These are phyloP conservation scores for Vanrija sp. DNA, from an alignment of 1,284 basidiomycete genomes.

Conservation along the genomic window DNA sequence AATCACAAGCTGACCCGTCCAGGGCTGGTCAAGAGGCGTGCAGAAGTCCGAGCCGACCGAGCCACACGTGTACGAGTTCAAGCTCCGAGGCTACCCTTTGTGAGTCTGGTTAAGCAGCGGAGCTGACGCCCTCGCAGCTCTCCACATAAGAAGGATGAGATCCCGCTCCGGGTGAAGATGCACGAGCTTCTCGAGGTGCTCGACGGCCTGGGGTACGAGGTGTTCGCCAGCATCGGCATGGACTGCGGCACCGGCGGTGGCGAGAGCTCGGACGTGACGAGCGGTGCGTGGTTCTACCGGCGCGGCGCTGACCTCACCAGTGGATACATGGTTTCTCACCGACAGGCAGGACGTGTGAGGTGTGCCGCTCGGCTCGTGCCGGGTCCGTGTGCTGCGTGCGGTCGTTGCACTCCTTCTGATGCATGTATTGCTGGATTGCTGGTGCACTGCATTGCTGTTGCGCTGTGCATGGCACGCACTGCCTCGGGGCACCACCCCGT, in stretches of 20 bases:
- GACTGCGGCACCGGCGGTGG: conserved; percentile 10
- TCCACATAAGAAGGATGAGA: neutral
- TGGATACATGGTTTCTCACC: neutral
- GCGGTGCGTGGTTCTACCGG: neutral
- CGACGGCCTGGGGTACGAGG: conserved; percentile 34
- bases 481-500: no score
- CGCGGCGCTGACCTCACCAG: neutral
- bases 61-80: neutral
- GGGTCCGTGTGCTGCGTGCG: no score
- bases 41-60: neutral
- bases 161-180: neutral
- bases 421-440: no score
- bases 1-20: neutral
- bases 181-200: conserved; percentile 24
- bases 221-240: conserved; percentile 34
- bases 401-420: no score
- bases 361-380: no score
- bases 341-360: no score
- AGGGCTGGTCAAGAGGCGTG: neutral
- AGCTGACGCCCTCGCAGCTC: no score
- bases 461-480: no score
- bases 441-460: no score
- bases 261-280: neutral
- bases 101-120: neutral
- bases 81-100: neutral